These are phyloP conservation scores for Solanum aculeatissimum DNA, from an alignment of 305 asterid species.

Conservation along the genomic window DNA sequence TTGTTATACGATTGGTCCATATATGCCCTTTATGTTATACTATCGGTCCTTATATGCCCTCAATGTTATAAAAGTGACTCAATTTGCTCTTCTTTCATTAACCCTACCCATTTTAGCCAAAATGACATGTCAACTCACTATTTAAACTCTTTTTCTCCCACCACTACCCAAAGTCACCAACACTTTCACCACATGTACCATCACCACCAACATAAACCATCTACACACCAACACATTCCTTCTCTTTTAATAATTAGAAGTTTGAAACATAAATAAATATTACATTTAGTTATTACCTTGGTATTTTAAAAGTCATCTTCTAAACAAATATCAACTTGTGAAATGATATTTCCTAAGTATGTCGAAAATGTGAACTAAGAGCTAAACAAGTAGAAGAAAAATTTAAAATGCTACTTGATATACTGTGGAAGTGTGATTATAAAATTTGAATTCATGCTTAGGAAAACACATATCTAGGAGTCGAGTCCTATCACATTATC, in stretches of 20 bases:
- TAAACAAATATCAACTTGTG: neutral
- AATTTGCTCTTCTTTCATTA: too few species aligned
- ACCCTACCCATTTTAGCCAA: neutral
- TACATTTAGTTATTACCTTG: neutral
- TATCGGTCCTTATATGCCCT: too few species aligned
- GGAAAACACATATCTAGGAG: neutral
- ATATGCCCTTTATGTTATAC: too few species aligned
- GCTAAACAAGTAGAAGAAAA: neutral
- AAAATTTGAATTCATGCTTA: neutral
- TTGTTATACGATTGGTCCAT: too few species aligned
- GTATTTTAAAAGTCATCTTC: neutral
- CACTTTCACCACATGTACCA: too few species aligned
- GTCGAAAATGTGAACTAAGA: neutral
- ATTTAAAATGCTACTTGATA: neutral
- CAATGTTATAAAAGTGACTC: too few species aligned
- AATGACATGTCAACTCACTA: too few species aligned
- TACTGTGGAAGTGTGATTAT: neutral
- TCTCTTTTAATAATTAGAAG: neutral
- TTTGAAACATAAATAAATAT: neutral
- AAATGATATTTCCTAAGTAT: neutral
- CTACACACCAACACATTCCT: too few species aligned
- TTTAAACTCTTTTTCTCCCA: too few species aligned
- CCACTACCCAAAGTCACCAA: too few species aligned
- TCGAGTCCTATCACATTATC: neutral
- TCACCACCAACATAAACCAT: too few species aligned